Evolutionary conservation across 108 stramenopile genomes (phyloP).

Genomic region (Mediolabrus comicus): DNA sequence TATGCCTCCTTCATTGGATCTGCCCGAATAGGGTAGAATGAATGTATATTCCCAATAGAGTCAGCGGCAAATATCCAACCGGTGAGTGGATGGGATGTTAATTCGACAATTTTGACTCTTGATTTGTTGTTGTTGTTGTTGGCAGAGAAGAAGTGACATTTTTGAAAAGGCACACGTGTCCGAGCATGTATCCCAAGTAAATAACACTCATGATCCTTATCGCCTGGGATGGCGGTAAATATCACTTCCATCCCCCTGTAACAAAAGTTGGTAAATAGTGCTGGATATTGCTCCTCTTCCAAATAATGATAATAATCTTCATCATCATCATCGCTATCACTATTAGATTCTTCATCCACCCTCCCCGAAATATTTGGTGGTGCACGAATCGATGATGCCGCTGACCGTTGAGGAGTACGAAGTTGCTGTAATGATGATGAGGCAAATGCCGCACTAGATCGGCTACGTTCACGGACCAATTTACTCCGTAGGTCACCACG

Average conservation of each 20-base stretch:
- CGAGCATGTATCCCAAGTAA: slow-evolving; percentile 60
- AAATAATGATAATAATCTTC: no score
- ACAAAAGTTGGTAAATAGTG: slow-evolving; percentile 25
- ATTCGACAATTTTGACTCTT: slow-evolving; percentile 26
- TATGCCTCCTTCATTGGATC: slow-evolving; percentile 34
- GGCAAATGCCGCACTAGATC: background rate
- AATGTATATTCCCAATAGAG: slow-evolving; percentile 31
- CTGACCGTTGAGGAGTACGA: background rate
- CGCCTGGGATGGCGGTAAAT: slow-evolving; percentile 41
- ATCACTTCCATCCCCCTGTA: slow-evolving; percentile 71
- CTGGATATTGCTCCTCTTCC: slow-evolving; percentile 2
- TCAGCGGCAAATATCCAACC: slow-evolving; percentile 37
- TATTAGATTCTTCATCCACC: background rate
- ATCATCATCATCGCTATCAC: background rate
- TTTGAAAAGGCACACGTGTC: slow-evolving; percentile 66
- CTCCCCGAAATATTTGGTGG: no score
- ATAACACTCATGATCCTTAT: background rate
- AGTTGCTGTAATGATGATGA: background rate
- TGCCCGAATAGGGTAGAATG: slow-evolving; percentile 31
- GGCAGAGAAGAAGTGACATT: slow-evolving; percentile 18
- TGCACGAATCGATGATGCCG: background rate
- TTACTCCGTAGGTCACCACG: background rate
- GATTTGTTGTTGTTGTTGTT: slow-evolving; percentile 18
- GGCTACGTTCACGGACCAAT: slow-evolving; percentile 3
- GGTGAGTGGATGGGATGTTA: slow-evolving; percentile 36